Evolutionary conservation across 2,329 filamentous ascomycete species (phyloP).

Genomic region (Calonectria naviculata): DNA sequence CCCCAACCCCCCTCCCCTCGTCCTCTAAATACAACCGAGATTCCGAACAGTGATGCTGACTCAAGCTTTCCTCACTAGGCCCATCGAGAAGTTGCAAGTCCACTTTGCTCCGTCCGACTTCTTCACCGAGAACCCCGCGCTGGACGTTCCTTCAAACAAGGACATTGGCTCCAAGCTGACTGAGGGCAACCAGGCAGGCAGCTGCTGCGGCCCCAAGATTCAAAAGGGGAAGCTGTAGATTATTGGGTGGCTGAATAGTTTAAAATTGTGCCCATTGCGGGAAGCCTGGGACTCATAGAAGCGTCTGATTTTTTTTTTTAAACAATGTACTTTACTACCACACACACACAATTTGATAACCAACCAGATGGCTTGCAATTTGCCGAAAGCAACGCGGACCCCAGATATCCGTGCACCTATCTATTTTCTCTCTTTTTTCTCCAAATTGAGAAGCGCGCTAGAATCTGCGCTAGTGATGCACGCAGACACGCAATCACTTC

Average conservation of each 20-base stretch:
- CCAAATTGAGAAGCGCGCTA: constrained; percentile 11
- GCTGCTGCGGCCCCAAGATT: constrained; percentile 15
- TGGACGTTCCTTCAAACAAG: constrained; percentile 54
- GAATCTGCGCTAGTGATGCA: not conserved
- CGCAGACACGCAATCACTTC: not conserved
- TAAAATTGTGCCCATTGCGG: not conserved
- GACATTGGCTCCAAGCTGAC: constrained; percentile 22
- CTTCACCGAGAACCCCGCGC: constrained; percentile 58
- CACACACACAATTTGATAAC: not conserved
- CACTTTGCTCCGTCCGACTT: constrained; percentile 59
- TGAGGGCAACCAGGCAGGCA: constrained; percentile 9
- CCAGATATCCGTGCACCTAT: not conserved
- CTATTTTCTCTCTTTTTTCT: constrained; percentile 20
- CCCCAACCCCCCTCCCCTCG: no score
- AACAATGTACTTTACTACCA: constrained; percentile 2
- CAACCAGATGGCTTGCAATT: not conserved
- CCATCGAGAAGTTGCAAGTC: constrained; percentile 61
- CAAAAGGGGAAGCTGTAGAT: constrained; percentile 19
- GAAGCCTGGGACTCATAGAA: not conserved
- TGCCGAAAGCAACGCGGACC: not conserved
- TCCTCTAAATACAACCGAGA: not conserved
- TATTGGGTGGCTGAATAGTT: not conserved
- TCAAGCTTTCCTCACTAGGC: constrained; percentile 1
- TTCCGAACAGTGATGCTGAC: constrained; percentile 6
- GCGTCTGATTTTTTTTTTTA: constrained; percentile 1